Evolutionary conservation across 768 basidiomycete species (phyloP), one percentile per base, ranked within the genome.

Genomic region (Tulasnella sp.): DNA sequence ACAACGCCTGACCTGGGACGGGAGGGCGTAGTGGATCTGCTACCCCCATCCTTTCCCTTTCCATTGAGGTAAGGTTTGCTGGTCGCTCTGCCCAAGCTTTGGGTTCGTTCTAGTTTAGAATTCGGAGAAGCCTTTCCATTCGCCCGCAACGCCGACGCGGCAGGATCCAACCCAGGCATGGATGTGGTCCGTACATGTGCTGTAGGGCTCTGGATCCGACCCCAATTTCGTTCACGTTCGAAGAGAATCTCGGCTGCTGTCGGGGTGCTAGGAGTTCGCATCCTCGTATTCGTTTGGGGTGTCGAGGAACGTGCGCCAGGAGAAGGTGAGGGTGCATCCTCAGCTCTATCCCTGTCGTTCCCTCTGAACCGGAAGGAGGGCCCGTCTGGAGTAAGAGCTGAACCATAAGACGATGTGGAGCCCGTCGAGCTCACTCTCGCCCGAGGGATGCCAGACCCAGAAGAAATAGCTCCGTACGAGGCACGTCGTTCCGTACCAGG

Each of bases 151-250:
- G 51, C 9, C 8, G 5, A 15, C 36, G 36, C 9, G 34, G 31
- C 32, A 21, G 35, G 1, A 29, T 53, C 32, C n/a, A 21, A 14
- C 21, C 19, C 9, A 25, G 51, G 35, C 51, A 43, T 43, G 9
- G 41, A 43, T 9, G 6, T 43, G 6, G 41, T 43, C 41, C 41
- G 41, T 17, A 17, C n/a, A 6, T 25, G 41, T 43, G n/a, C 41
- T 6, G 41, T 35, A 15, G 37, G 15, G 37, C 51, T 53, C n/a
- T 39, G 51, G 29, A 37, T 35, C 27, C 37, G 36, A 40, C 41
- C 41, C 51, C 51, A 53, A 19, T 29, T 39, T 25, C 37, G 37
- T 27, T 53, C 51, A 14, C 51, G 51, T 39, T 53, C 51, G 17
- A 39, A 39, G 29, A 53, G 51, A 2, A 37, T 40, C 27, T 53